Percentiles rank a stretch among this genome's conserved stretches.
These are phyloP conservation scores for Viola pubescens DNA, from an alignment of 441 rosid genomes.

Conservation along the genomic window DNA sequence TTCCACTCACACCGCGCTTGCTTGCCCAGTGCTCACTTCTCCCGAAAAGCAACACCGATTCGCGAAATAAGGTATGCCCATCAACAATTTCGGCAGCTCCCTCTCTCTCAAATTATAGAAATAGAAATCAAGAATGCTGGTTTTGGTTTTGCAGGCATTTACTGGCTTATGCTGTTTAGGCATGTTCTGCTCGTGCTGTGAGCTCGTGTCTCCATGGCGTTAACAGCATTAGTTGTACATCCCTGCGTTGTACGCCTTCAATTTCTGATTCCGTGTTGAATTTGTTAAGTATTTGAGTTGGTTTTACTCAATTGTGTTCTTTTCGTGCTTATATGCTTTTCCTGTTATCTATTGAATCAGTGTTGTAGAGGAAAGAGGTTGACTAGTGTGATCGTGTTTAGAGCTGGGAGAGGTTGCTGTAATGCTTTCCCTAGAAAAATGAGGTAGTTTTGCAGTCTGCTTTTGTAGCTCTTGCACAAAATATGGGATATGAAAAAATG, in stretches of 20 bases:
- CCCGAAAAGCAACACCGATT: too few species aligned
- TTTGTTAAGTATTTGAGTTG: background rate
- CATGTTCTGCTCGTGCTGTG: too few species aligned
- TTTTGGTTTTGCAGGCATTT: too few species aligned
- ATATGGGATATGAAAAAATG: background rate
- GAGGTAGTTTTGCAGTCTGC: slow-evolving; percentile 23
- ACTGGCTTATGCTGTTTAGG: too few species aligned
- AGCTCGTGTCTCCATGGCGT: too few species aligned
- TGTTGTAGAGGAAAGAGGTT: slow-evolving; percentile 38
- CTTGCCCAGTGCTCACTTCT: too few species aligned
- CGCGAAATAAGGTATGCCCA: too few species aligned
- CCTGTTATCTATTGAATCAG: slow-evolving; percentile 23
- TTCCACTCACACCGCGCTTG: too few species aligned
- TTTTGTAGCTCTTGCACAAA: slow-evolving; percentile 7
- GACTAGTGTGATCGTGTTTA: slow-evolving; percentile 30
- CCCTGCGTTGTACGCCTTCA: background rate
- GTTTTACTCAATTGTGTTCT: background rate
- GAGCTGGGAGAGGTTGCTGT: slow-evolving; percentile 33
- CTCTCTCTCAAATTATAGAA: too few species aligned
- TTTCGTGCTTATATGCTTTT: background rate
- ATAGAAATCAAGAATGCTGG: too few species aligned
- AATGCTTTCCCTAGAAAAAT: slow-evolving; percentile 35
- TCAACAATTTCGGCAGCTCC: too few species aligned
- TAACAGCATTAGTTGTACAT: too few species aligned
- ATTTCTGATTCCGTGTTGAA: background rate